phyloP scores from a whole-genome alignment of 495 filamentous ascomycete species.

The Trichoderma virens region DNA sequence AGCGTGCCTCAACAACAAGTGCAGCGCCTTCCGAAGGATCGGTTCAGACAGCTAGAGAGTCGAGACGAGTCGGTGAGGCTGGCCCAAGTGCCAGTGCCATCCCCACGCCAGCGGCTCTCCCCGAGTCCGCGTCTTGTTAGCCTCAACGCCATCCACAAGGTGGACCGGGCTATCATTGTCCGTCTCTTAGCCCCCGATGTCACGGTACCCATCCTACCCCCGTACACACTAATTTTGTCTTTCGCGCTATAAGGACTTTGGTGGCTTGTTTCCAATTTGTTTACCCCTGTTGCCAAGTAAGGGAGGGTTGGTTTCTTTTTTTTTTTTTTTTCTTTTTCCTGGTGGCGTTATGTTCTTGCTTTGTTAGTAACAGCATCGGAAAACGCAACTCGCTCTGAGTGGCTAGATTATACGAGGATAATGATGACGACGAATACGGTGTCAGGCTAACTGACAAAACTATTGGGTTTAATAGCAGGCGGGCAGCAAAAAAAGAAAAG shows the following conservation, averaged over 20 bases:
- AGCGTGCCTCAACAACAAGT: neutral
- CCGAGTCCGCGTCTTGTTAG: neutral
- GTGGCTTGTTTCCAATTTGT: neutral
- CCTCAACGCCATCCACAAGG: neutral
- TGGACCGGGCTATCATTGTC: neutral
- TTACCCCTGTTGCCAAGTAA: neutral
- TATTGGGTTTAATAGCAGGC: too few species aligned
- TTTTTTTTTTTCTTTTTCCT: neutral
- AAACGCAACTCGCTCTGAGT: neutral
- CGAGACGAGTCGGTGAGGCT: neutral
- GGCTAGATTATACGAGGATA: neutral
- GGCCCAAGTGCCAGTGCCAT: neutral
- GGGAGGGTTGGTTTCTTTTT: neutral
- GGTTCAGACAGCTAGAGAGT: neutral
- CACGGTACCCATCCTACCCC: neutral
- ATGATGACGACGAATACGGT: neutral
- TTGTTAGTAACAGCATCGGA: neutral
- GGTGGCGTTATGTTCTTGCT: neutral
- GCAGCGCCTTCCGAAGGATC: neutral
- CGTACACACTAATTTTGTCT: neutral
- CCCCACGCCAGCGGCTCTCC: conserved; percentile 4
- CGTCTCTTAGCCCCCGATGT: neutral
- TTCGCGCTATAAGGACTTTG: neutral
- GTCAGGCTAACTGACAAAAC: neutral
- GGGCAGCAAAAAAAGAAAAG: neutral